phyloP scores from a whole-genome alignment of 129 eudicot species.

The Glebionis coronaria region DNA sequence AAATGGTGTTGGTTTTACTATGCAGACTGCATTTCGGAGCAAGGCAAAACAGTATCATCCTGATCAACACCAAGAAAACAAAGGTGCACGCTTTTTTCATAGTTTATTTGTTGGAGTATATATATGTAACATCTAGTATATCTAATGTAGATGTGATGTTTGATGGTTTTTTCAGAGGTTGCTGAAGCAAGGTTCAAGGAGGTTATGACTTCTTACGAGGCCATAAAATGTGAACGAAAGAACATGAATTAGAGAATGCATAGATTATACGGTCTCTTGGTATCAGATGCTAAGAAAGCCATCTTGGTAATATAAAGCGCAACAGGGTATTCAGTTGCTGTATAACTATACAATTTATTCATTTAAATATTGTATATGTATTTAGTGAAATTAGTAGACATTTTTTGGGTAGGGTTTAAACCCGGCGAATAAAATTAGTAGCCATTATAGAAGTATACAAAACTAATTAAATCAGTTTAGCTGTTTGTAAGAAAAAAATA shows the following conservation, averaged over 20 bases:
- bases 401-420: too few relatives aligned
- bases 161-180: constrained; percentile 48
- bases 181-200: constrained; percentile 91
- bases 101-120: neutral
- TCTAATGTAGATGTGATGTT: neutral
- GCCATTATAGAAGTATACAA: too few relatives aligned
- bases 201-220: constrained; percentile 76
- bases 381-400: too few relatives aligned
- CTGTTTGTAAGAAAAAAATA: too few relatives aligned
- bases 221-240: constrained; percentile 73
- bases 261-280: neutral
- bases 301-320: too few relatives aligned
- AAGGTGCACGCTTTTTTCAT: constrained; percentile 41
- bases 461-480: too few relatives aligned
- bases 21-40: constrained; percentile 82
- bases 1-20: constrained; percentile 9
- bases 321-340: too few relatives aligned
- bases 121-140: too few relatives aligned
- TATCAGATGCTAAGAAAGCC: too few relatives aligned
- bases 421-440: too few relatives aligned
- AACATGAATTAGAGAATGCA: constrained; percentile 24
- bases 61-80: constrained; percentile 89
- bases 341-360: too few relatives aligned
- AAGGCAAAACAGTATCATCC: constrained; percentile 93
- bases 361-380: too few relatives aligned